A percentile compares a stretch with the other conserved stretches of the same genome.
These are phyloP conservation scores for Fusarium irregulare DNA, from an alignment of 2,329 filamentous ascomycete genomes.

Conservation along the genomic window DNA sequence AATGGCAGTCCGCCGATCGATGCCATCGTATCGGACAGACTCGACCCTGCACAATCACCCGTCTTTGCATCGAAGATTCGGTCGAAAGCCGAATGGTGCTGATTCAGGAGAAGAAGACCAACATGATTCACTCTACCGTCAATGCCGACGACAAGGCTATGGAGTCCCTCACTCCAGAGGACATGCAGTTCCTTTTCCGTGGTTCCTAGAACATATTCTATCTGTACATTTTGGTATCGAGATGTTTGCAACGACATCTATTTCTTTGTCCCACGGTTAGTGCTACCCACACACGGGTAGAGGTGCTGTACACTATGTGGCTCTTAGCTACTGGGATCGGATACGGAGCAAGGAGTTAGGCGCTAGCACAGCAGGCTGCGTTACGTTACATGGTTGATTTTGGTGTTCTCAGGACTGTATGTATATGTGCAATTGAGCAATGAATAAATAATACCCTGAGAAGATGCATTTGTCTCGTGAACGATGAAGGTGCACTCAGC, in stretches of 20 bases:
- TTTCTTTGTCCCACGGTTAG: not conserved
- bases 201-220: slow-evolving; percentile 59
- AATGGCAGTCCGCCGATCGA: slow-evolving; percentile 97
- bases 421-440: slow-evolving; percentile 2
- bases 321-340: not conserved
- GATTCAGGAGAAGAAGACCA: slow-evolving; percentile 98
- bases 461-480: not conserved
- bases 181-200: slow-evolving; percentile 96
- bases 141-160: slow-evolving; percentile 91
- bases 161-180: slow-evolving; percentile 88
- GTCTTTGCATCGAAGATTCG: slow-evolving; percentile 95
- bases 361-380: not conserved
- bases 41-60: slow-evolving; percentile 91
- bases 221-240: not conserved
- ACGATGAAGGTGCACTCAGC: too few species aligned
- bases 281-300: not conserved
- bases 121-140: slow-evolving; percentile 97
- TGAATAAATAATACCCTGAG: not conserved
- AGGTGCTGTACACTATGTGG: slow-evolving; percentile 15
- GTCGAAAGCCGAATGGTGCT: slow-evolving; percentile 96
- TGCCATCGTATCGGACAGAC: slow-evolving; percentile 96
- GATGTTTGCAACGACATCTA: not conserved
- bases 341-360: slow-evolving; percentile 24
- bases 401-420: not conserved
- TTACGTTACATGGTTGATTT: not conserved